These are phyloP conservation scores for Simmondsia chinensis DNA, from an alignment of 148 eudicot genomes.

Conservation along the genomic window DNA sequence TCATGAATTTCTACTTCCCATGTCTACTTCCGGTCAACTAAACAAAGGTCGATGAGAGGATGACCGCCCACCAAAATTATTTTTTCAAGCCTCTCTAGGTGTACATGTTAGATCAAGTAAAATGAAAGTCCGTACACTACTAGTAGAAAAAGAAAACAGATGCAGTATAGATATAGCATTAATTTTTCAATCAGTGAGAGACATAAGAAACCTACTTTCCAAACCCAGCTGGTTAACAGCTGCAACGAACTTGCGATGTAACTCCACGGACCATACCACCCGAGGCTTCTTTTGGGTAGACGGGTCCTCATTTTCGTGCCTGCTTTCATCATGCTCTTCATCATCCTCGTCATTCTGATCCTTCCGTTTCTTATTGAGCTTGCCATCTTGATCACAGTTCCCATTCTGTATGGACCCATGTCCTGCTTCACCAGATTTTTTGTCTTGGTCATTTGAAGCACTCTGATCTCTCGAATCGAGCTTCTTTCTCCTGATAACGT, in stretches of 20 bases:
- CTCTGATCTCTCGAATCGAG: slow-evolving; percentile 23
- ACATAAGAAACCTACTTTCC: slow-evolving; percentile 37
- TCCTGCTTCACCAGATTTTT: slow-evolving; percentile 23
- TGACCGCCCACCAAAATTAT: no score
- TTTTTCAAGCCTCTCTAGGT: no score
- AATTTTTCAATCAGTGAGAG: neutral
- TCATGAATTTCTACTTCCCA: no score
- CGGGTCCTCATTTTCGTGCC: slow-evolving; percentile 36
- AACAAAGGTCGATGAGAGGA: no score
- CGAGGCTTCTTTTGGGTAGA: slow-evolving; percentile 57
- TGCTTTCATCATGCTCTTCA: slow-evolving; percentile 40
- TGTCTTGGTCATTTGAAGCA: slow-evolving; percentile 21
- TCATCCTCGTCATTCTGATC: slow-evolving; percentile 37
- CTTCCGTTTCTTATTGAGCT: slow-evolving; percentile 37
- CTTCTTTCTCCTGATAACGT: slow-evolving; percentile 45
- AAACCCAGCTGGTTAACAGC: slow-evolving; percentile 60
- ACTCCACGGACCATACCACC: slow-evolving; percentile 63
- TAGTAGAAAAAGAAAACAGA: neutral
- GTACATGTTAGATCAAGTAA: no score
- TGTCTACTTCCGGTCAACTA: no score
- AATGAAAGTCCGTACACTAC: neutral
- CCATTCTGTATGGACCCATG: slow-evolving; percentile 13
- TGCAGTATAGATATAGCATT: neutral
- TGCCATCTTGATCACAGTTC: slow-evolving; percentile 33
- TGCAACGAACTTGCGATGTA: slow-evolving; percentile 72